Evolutionary conservation across 805 yeast genomes (phyloP).

Genomic region (Candida tammaniensis): DNA sequence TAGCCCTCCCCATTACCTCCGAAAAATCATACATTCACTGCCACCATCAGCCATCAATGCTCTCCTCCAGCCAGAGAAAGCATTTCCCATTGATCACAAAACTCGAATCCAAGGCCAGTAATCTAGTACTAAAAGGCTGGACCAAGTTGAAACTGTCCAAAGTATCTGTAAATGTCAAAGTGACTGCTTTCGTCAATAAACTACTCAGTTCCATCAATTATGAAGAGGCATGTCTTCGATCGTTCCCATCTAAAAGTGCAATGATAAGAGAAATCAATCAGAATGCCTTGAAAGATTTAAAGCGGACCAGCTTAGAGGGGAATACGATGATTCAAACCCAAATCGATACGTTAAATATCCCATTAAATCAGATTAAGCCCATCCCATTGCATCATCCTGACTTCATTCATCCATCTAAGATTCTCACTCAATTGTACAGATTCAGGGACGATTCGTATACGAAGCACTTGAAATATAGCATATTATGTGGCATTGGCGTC

Average conservation of each 20-base stretch:
- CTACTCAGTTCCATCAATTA: conserved; percentile 69
- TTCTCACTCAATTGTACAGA: conserved; percentile 37
- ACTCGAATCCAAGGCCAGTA: conserved; percentile 46
- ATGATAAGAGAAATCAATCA: conserved; percentile 50
- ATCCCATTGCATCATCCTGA: conserved; percentile 40
- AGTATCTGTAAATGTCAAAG: conserved; percentile 51
- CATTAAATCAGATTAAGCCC: conserved; percentile 31
- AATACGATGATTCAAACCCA: conserved; percentile 22
- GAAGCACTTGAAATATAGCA: conserved; percentile 55
- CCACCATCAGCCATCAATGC: conserved; percentile 46
- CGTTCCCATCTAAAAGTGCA: conserved; percentile 68
- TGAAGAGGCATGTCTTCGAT: conserved; percentile 70
- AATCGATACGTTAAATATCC: conserved; percentile 23
- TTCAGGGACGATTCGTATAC: conserved; percentile 45
- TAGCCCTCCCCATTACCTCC: conserved; percentile 71
- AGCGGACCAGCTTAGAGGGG: neutral
- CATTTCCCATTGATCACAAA: conserved; percentile 33
- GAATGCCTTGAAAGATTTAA: conserved; percentile 15
- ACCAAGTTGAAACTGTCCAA: conserved; percentile 54
- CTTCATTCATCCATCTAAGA: conserved; percentile 29
- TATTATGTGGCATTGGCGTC: conserved; percentile 53
- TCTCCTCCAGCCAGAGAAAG: conserved; percentile 23
- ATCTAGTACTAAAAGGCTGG: conserved; percentile 62
- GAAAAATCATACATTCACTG: conserved; percentile 63
- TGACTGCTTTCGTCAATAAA: conserved; percentile 52